Evolutionary conservation across 768 basidiomycete genomes (phyloP), one percentile per base, ranked within the genome.

Genomic region (Mycena indigotica): DNA sequence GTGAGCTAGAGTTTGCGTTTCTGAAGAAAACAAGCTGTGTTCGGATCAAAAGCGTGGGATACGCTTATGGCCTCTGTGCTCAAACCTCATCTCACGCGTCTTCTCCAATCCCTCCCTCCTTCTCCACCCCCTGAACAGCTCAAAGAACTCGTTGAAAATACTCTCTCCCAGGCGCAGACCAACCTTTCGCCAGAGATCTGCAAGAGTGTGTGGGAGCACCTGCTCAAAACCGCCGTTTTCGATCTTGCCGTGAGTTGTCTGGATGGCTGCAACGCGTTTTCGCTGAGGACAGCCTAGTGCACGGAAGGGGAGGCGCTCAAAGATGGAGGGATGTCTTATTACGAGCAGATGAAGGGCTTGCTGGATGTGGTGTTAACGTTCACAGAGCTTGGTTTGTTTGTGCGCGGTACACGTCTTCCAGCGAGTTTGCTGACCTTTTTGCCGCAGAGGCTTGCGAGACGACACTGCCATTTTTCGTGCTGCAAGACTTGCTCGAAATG

Each of bases 401-500:
- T 50, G 32, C 5, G 49, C 39, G 25, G 8, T 25, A 21, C 48
- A 21, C 58, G 25, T 29, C 30, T 49, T 50, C 25, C 44, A 41
- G 28, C 26, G 41, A 16, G 23, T 28, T 35, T 15, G 52, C n/a
- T 25, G 10, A 41, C 15, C 32, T 54, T 60, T 28, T 32, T 39
- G 12, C 41, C 10, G 3, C 23, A 91, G 91, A 91, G 66, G 88
- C 85, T n/a, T 90, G 87, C 65, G 92, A 94, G 60, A 77, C 80
- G 38, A 80, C 80, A 2, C 86, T 93, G 60, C 86, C 91, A 1
- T 86, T 94, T 59, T 77, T 76, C 29, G 77, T 90, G 15, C 81
- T 94, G 1, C 88, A 92, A 67, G 91, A 93, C 65, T 77, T 95
- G 19, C 76, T 95, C 50, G 93, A 95, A 70, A 86, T 84, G 1